These are phyloP conservation scores for Posidonia australis DNA, from an alignment of 106 monocot species.

Conservation along the genomic window DNA sequence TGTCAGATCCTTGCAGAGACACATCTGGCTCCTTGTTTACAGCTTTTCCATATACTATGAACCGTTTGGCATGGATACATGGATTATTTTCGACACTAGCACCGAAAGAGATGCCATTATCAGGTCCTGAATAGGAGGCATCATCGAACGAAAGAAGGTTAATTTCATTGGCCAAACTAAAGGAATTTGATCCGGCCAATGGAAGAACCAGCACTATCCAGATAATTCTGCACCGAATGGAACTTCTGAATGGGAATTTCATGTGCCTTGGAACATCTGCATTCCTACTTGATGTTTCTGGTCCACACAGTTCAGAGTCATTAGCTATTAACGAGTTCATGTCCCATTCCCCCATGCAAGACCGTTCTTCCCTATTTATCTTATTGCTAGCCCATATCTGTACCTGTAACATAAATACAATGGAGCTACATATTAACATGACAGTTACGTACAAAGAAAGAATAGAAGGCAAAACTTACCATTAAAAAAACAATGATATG, in stretches of 20 bases:
- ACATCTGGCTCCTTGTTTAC: slow-evolving; percentile 34
- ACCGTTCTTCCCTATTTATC: slow-evolving; percentile 74
- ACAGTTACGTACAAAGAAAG: neutral
- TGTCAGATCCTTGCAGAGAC: slow-evolving; percentile 32
- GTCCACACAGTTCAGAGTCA: slow-evolving; percentile 46
- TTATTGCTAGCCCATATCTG: slow-evolving; percentile 96
- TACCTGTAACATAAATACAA: slow-evolving; percentile 39
- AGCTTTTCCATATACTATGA: slow-evolving; percentile 71
- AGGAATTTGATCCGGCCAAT: slow-evolving; percentile 22
- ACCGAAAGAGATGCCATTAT: slow-evolving; percentile 11
- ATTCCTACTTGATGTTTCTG: slow-evolving; percentile 33
- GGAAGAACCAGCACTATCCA: slow-evolving; percentile 68
- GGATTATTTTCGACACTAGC: slow-evolving; percentile 10
- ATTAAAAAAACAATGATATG: neutral
- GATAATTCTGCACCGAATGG: slow-evolving; percentile 77
- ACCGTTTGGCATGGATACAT: slow-evolving; percentile 81
- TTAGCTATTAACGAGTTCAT: slow-evolving; percentile 41
- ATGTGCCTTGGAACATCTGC: slow-evolving; percentile 50
- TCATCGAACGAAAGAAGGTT: slow-evolving; percentile 76
- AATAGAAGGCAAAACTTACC: neutral
- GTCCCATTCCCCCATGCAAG: slow-evolving; percentile 91
- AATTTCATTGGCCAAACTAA: slow-evolving; percentile 35
- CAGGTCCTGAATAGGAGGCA: slow-evolving; percentile 19
- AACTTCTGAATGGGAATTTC: slow-evolving; percentile 64
- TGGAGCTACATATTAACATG: neutral